Evolutionary conservation across 2,329 filamentous ascomycete genomes (phyloP).

Genomic region (Ophiocordyceps sinensis): DNA sequence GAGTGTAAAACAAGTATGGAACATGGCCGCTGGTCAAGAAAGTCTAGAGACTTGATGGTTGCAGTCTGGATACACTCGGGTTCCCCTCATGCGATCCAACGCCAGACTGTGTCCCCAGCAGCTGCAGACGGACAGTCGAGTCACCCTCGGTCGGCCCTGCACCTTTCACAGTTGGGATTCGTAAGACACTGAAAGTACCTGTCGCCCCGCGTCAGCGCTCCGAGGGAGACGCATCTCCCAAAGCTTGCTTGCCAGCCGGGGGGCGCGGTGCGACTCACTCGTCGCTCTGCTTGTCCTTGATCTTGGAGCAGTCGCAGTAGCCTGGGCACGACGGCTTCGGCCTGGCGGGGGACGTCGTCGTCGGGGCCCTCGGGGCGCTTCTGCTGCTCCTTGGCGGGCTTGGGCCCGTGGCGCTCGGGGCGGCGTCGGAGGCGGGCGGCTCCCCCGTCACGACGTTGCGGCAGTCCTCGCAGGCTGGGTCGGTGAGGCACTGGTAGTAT

Average conservation of each 20-base stretch:
- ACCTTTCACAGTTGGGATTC: neutral
- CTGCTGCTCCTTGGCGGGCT: no score
- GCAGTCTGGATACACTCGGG: no score
- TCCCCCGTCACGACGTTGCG: neutral
- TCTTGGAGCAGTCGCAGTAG: slow-evolving; percentile 1
- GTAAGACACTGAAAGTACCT: slow-evolving; percentile 1
- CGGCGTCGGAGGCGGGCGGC: neutral
- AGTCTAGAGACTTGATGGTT: no score
- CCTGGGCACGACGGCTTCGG: neutral
- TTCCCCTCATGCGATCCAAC: no score
- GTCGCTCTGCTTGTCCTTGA: neutral
- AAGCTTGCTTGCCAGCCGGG: no score
- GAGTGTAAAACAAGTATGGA: no score
- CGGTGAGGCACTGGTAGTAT: neutral
- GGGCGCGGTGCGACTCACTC: neutral
- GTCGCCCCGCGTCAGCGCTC: neutral
- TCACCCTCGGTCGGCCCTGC: neutral
- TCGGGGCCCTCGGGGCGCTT: neutral
- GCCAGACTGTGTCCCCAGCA: no score
- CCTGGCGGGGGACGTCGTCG: neutral
- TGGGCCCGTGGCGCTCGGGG: neutral
- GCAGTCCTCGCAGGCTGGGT: neutral
- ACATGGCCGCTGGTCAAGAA: no score
- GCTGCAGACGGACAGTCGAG: neutral
- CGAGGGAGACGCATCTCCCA: neutral